Percentiles rank a stretch among this genome's conserved stretches.
Evolutionary conservation across 2,329 filamentous ascomycete species (phyloP).

Genomic region (Alternaria triticimaculans): DNA sequence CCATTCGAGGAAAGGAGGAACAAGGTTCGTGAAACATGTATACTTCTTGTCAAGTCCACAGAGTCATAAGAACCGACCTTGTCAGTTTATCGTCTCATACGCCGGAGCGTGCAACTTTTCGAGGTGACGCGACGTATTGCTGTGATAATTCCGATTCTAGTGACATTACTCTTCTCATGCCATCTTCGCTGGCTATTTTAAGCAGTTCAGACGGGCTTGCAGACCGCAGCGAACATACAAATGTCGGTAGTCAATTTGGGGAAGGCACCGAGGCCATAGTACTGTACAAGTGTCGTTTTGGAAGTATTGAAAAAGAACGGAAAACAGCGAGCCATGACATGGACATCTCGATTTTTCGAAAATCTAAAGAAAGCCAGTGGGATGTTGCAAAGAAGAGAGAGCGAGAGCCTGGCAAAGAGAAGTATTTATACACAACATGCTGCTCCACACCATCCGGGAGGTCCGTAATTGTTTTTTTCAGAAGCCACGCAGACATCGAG

Average conservation of each 20-base stretch:
- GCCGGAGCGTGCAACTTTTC: not conserved
- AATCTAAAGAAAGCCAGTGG: too few relatives aligned
- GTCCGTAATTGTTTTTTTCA: rapidly evolving
- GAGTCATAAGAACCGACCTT: not conserved
- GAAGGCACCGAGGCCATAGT: not conserved
- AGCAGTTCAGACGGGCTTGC: not conserved
- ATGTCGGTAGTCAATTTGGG: not conserved
- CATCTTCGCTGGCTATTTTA: rapidly evolving
- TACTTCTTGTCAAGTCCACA: not conserved
- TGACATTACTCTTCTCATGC: not conserved
- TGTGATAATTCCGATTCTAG: not conserved
- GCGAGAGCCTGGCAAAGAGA: not conserved
- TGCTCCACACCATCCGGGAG: not conserved
- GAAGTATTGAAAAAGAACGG: not conserved
- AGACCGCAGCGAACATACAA: not conserved
- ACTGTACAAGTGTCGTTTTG: not conserved
- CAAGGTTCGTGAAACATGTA: not conserved
- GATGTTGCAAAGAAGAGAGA: not conserved
- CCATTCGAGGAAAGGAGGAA: not conserved
- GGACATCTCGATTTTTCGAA: too few relatives aligned
- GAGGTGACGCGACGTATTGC: not conserved
- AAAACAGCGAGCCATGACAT: not conserved
- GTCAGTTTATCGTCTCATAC: not conserved
- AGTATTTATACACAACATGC: not conserved
- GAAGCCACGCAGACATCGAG: too few relatives aligned